Percentiles rank a stretch among this genome's conserved stretches.
Conservation (phyloP, 345 rosid species). For the Heritiera littoralis region DNA sequence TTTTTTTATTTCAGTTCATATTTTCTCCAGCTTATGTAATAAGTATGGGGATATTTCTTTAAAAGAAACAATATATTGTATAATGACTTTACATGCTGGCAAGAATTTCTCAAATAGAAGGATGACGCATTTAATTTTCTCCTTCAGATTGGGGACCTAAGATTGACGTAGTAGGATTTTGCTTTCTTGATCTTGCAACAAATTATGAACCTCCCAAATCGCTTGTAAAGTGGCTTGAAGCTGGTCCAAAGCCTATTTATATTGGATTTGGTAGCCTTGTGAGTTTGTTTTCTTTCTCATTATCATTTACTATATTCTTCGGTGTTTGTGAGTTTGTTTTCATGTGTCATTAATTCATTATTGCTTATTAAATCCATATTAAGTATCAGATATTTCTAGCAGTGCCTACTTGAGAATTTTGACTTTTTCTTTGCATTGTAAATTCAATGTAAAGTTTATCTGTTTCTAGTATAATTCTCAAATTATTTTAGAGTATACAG, state of each 20-base stretch:
- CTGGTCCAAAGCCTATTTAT: constrained; percentile 90
- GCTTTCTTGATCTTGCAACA: constrained; percentile 98
- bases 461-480: background rate
- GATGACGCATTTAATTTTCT: constrained; percentile 25
- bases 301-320: background rate
- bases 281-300: constrained; percentile 41
- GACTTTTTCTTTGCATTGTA: constrained; percentile 9
- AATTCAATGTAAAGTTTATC: background rate
- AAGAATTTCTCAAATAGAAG: constrained; percentile 17
- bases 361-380: background rate
- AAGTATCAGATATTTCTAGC: constrained; percentile 8
- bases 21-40: background rate
- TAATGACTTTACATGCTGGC: background rate
- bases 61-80: background rate
- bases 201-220: constrained; percentile 93
- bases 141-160: constrained; percentile 93
- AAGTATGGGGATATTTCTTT: background rate
- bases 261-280: constrained; percentile 99
- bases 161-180: constrained; percentile 95
- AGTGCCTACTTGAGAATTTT: background rate
- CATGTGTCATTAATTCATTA: background rate
- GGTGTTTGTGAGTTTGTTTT: background rate
- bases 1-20: background rate
- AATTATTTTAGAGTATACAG: constrained; percentile 6
- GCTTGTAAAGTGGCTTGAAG: constrained; percentile 86